Percentiles rank a stretch among this genome's conserved stretches.
These are phyloP conservation scores for Pugionium cornutum DNA, from an alignment of 345 rosid genomes.

Conservation along the genomic window DNA sequence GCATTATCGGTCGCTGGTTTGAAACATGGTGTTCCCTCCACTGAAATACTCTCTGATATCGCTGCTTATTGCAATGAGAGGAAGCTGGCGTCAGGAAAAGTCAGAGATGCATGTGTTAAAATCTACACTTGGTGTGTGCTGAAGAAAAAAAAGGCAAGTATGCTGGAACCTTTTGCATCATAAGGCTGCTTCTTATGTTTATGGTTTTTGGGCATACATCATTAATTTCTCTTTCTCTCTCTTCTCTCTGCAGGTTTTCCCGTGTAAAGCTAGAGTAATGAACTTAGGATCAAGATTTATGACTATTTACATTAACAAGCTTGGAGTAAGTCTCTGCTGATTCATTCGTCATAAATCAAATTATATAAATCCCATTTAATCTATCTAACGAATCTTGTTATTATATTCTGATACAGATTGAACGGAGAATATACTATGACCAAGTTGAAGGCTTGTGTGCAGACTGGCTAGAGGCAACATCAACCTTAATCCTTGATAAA, in stretches of 20 bases:
- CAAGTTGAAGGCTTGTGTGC: constrained; percentile 69
- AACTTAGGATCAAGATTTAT: constrained; percentile 85
- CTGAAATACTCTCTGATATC: constrained; percentile 52
- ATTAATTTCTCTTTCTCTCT: neutral
- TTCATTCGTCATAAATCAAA: too few relatives aligned
- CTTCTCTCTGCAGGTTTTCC: constrained; percentile 54
- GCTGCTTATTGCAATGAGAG: constrained; percentile 72
- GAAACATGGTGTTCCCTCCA: constrained; percentile 58
- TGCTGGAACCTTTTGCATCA: too few relatives aligned
- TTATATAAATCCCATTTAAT: too few relatives aligned
- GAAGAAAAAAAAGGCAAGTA: constrained; percentile 63
- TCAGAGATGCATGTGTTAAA: constrained; percentile 77
- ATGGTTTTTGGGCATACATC: constrained; percentile 3
- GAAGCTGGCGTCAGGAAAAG: constrained; percentile 66
- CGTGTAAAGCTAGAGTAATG: constrained; percentile 80
- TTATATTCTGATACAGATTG: constrained; percentile 50
- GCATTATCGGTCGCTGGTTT: constrained; percentile 60
- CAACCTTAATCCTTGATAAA: constrained; percentile 68
- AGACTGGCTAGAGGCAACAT: constrained; percentile 85
- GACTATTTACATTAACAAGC: constrained; percentile 73
- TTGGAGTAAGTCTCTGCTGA: constrained; percentile 57
- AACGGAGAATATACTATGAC: constrained; percentile 74
- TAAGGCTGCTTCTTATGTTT: constrained; percentile 5
- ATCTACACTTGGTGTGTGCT: constrained; percentile 80
- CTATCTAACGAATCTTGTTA: too few relatives aligned